These are phyloP conservation scores for Adansonia gregorii DNA, from an alignment of 441 rosid species.

Conservation along the genomic window DNA sequence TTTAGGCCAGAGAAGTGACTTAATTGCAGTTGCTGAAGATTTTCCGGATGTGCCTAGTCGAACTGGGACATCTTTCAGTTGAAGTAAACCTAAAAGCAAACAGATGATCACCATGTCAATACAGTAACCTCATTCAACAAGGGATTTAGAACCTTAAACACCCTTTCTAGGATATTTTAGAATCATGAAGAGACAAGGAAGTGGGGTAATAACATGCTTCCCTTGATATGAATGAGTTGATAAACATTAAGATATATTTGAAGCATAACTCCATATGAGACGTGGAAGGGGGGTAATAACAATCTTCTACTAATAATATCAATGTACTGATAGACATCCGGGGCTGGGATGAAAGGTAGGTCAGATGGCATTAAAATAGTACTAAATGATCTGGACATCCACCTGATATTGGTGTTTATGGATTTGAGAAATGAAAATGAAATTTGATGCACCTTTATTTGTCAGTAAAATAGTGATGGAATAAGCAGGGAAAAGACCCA, in stretches of 20 bases:
- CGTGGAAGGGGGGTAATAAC: too few relatives aligned
- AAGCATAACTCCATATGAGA: too few relatives aligned
- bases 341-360: slow-evolving; percentile 18
- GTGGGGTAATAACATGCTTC: not conserved
- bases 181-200: not conserved
- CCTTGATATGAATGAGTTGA: not conserved
- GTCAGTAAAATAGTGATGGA: slow-evolving; percentile 21
- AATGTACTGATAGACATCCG: too few relatives aligned
- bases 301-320: too few relatives aligned
- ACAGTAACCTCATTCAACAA: not conserved
- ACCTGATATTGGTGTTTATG: slow-evolving; percentile 23
- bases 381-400: slow-evolving; percentile 21
- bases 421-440: slow-evolving; percentile 20
- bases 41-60: slow-evolving; percentile 28
- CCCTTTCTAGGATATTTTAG: not conserved
- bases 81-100: slow-evolving; percentile 52
- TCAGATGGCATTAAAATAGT: slow-evolving; percentile 3
- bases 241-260: too few relatives aligned
- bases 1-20: slow-evolving; percentile 42
- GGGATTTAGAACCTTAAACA: not conserved
- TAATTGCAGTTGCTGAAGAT: slow-evolving; percentile 30
- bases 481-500: slow-evolving; percentile 30
- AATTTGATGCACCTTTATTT: slow-evolving; percentile 1
- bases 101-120: not conserved
- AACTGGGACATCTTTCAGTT: slow-evolving; percentile 47